Base-by-base conservation (phyloP, 139 green algal genomes). In the Chlorella sp. region DNA sequence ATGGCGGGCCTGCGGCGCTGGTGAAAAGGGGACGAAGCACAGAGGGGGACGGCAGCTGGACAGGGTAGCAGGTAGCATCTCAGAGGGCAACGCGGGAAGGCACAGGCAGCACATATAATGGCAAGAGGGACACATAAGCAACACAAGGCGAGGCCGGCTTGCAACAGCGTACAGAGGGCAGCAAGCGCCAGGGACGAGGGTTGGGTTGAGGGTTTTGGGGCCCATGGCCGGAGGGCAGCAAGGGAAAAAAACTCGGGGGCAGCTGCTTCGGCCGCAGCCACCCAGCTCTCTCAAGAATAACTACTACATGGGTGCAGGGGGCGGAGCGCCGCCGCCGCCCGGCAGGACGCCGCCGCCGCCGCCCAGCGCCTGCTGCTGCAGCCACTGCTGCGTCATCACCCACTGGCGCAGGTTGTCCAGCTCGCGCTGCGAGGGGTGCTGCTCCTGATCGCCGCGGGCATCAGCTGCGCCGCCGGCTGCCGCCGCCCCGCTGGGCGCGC, bases 311-410 rank as follows among this genome's bases (percentile, higher is more conserved):
- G 73, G 39, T 11, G 64, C 62, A 26, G 62, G 63, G 4, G 78
- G 18, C 26, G 62, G 23, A 39, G 41, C 65, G 60, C 28, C 78
- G 0, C 28, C 78, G 0, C 12, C 28, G n/a, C 39, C 47, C 11
- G 64, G 34, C 30, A 32, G 20, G 9, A 11, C 73, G 73, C 73
- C 47, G 21, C 30, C 25, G 0, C 1, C 78, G 38, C 64, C 76
- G 28, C 57, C 57, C 15, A 82, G 76, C 6, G 70, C 56, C 32
- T 86, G 69, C 81, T 80, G 70, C 69, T 60, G 69, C 56, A 86
- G 56, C 81, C 69, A 80, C 69, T 86, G 81, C 81, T 86, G 81
- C 28, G 81, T 86, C 15, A 86, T 26, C 70, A 86, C 68, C 72
- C 72, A 86, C 36, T 80, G 70, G 13, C 70, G 55, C 56, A 86